Evolutionary conservation across 2,329 filamentous ascomycete species (phyloP).

Genomic region (Aspergillus novofumigatus): DNA sequence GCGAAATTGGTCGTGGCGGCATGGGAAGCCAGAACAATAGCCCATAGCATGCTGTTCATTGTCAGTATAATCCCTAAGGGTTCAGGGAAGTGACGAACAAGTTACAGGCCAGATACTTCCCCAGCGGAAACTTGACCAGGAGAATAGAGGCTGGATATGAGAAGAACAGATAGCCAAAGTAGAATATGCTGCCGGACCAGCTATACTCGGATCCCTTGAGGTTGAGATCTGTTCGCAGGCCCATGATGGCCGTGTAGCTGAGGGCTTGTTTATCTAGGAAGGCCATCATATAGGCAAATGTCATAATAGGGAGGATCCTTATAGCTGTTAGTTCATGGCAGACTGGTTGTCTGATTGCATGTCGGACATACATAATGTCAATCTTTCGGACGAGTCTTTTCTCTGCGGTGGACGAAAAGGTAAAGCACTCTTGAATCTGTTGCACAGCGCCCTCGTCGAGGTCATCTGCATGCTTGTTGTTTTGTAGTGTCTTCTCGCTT

Average conservation of each 20-base stretch:
- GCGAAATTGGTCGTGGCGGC: conserved; percentile 37
- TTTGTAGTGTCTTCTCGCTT: not conserved
- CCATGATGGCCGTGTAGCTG: conserved; percentile 32
- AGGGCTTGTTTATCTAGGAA: conserved; percentile 36
- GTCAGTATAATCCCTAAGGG: too few relatives aligned
- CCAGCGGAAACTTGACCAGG: conserved; percentile 34
- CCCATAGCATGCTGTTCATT: conserved; percentile 25
- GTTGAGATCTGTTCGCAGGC: conserved; percentile 26
- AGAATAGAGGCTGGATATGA: conserved; percentile 33
- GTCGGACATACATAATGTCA: conserved; percentile 15
- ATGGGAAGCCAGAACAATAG: conserved; percentile 26
- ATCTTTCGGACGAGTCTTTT: conserved; percentile 20
- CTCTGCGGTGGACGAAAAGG: conserved; percentile 15
- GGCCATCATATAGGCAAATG: conserved; percentile 27
- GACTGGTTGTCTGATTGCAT: not conserved
- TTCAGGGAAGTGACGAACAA: conserved; percentile 9
- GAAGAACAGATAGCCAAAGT: conserved; percentile 28
- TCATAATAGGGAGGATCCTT: conserved; percentile 24
- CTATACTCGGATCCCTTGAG: conserved; percentile 21
- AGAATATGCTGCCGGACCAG: conserved; percentile 21
- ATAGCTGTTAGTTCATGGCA: not conserved
- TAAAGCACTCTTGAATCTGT: conserved; percentile 5
- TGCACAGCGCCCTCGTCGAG: conserved; percentile 12
- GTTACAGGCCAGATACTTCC: conserved; percentile 31
- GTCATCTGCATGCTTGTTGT: not conserved